Conservation (phyloP, 192 early-diverging fungal species). For the Backusella westeae region DNA sequence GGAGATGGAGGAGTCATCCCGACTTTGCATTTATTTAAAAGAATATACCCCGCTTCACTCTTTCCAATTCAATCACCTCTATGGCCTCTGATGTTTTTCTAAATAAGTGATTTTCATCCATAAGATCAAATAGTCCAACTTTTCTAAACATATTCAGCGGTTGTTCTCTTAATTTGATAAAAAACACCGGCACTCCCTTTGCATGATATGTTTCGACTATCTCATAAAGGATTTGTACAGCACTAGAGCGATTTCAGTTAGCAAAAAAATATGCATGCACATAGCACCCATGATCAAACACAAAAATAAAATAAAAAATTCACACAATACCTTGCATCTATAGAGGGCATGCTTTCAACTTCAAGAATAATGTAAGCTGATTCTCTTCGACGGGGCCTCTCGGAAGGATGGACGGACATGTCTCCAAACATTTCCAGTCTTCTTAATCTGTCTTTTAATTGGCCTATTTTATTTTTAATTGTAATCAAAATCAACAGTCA, state of each 20-base stretch:
- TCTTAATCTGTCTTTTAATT: slow-evolving; percentile 90
- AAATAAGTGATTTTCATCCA: slow-evolving; percentile 70
- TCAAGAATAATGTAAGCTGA: slow-evolving; percentile 87
- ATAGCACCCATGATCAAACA: background rate
- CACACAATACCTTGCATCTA: slow-evolving; percentile 72
- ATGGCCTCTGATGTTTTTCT: slow-evolving; percentile 50
- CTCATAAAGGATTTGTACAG: slow-evolving; percentile 75
- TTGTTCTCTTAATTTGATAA: slow-evolving; percentile 77
- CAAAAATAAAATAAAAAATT: background rate
- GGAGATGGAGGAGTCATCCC: slow-evolving; percentile 1
- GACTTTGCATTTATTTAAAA: background rate
- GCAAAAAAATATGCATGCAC: background rate
- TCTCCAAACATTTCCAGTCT: slow-evolving; percentile 93
- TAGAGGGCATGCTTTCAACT: slow-evolving; percentile 76
- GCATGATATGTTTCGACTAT: slow-evolving; percentile 85
- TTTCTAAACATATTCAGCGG: slow-evolving; percentile 71
- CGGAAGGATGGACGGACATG: slow-evolving; percentile 90
- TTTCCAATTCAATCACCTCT: slow-evolving; percentile 24
- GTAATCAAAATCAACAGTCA: background rate
- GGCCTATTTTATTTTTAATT: slow-evolving; percentile 46
- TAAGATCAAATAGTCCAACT: slow-evolving; percentile 60
- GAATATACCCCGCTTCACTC: background rate
- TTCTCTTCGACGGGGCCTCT: slow-evolving; percentile 69
- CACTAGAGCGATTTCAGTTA: background rate
- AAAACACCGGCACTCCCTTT: slow-evolving; percentile 81